Percentiles rank a stretch among this genome's conserved stretches.
These are phyloP conservation scores for Spongospora subterranea DNA, from an alignment of 208 protist species.

Conservation along the genomic window DNA sequence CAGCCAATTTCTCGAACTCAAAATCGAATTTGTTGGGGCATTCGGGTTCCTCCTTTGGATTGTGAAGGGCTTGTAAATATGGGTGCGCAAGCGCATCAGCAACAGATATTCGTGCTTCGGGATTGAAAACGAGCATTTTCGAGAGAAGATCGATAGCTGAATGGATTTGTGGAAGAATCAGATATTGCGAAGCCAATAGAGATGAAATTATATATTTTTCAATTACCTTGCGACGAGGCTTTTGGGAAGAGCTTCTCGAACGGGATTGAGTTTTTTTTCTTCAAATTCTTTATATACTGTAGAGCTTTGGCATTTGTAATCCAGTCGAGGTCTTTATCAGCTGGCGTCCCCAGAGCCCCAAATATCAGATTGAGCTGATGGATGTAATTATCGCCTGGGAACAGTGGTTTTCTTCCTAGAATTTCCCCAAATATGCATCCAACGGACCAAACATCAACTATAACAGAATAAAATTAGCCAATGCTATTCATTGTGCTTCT, in stretches of 20 bases:
- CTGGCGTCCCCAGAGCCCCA: slow-evolving; percentile 76
- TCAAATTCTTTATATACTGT: slow-evolving; percentile 63
- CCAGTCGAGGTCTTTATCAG: slow-evolving; percentile 65
- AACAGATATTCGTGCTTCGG: slow-evolving; percentile 86
- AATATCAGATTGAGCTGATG: slow-evolving; percentile 79
- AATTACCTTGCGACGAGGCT: slow-evolving; percentile 53
- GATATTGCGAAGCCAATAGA: neutral
- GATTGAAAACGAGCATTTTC: slow-evolving; percentile 89
- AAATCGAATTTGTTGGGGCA: slow-evolving; percentile 54
- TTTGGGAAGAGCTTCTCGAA: slow-evolving; percentile 57
- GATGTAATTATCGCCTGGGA: slow-evolving; percentile 85
- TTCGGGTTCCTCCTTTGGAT: slow-evolving; percentile 70
- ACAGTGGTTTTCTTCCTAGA: slow-evolving; percentile 85
- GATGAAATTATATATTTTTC: neutral
- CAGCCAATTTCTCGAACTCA: slow-evolving; percentile 59
- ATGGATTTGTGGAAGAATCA: too few relatives aligned
- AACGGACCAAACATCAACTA: slow-evolving; percentile 96
- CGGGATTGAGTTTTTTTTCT: slow-evolving; percentile 48
- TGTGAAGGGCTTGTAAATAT: slow-evolving; percentile 79
- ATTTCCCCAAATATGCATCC: slow-evolving; percentile 99
- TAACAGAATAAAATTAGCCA: slow-evolving; percentile 40
- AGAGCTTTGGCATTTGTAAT: slow-evolving; percentile 67
- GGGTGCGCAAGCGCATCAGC: slow-evolving; percentile 84
- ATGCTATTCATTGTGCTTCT: slow-evolving; percentile 77
- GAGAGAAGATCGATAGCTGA: slow-evolving; percentile 84